Evolutionary conservation across 176 grass and related monocot species (phyloP).

Genomic region (Oropetium thomaeum): DNA sequence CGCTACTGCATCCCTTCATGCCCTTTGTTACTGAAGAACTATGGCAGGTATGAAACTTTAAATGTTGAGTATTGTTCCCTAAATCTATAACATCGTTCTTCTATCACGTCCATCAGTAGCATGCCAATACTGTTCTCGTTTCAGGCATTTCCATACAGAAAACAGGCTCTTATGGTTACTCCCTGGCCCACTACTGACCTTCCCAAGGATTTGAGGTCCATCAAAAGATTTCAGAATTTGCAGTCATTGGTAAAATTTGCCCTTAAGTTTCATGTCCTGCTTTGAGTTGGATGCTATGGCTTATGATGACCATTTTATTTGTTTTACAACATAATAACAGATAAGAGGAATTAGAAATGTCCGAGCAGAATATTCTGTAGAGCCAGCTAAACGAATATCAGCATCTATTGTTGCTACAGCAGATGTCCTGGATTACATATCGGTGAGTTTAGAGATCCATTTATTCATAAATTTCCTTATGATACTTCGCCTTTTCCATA

Average conservation of each 20-base stretch:
- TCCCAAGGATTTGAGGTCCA: constrained; percentile 71
- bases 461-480: constrained; percentile 1
- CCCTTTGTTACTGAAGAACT: constrained; percentile 98
- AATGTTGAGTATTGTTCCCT: neutral
- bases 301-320: constrained; percentile 27
- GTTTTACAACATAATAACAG: constrained; percentile 41
- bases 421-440: constrained; percentile 81
- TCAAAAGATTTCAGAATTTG: constrained; percentile 98
- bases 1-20: constrained; percentile 94
- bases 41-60: constrained; percentile 80
- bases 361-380: constrained; percentile 94
- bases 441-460: constrained; percentile 44
- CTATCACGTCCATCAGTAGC: constrained; percentile 4
- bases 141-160: constrained; percentile 85
- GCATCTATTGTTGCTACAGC: constrained; percentile 80
- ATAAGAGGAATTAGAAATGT: constrained; percentile 88
- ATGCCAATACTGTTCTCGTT: constrained; percentile 33
- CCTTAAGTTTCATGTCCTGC: constrained; percentile 17
- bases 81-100: neutral
- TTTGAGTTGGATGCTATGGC: constrained; percentile 6
- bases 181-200: constrained; percentile 65
- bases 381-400: constrained; percentile 93
- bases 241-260: constrained; percentile 72
- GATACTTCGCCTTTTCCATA: constrained; percentile 3
- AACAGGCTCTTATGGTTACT: constrained; percentile 78